These are phyloP conservation scores for Globisporangium middletonii DNA, from an alignment of 352 stramenopile species.

Conservation along the genomic window DNA sequence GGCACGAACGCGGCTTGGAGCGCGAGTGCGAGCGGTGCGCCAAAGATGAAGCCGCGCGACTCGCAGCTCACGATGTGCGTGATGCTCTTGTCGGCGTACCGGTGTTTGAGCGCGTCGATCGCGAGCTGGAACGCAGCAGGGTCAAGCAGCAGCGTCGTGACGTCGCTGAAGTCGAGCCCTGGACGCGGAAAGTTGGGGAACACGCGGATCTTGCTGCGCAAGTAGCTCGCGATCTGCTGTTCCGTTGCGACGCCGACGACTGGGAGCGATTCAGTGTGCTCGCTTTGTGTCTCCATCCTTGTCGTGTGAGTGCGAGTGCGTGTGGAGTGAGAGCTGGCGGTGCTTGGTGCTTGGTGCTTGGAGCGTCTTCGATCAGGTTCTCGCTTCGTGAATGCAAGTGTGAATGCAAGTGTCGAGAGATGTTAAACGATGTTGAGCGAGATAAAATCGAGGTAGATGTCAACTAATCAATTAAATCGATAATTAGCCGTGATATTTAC, in stretches of 20 bases:
- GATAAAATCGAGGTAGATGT: too few species aligned
- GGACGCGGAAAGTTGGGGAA: slow-evolving; percentile 58
- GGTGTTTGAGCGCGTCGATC: slow-evolving; percentile 61
- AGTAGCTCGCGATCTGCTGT: slow-evolving; percentile 48
- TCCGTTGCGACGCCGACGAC: slow-evolving; percentile 35
- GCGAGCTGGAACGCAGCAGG: slow-evolving; percentile 63
- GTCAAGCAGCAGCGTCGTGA: slow-evolving; percentile 68
- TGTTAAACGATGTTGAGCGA: too few species aligned
- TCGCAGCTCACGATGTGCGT: slow-evolving; percentile 81
- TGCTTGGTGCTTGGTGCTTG: too few species aligned
- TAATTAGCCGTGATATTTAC: too few species aligned
- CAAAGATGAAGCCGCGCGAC: slow-evolving; percentile 79
- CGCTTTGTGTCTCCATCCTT: not conserved
- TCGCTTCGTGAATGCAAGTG: not conserved
- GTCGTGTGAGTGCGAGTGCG: too few species aligned
- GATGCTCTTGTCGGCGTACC: slow-evolving; percentile 52
- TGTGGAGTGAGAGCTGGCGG: not conserved
- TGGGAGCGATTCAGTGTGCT: not conserved
- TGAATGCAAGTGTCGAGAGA: too few species aligned
- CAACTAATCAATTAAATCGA: too few species aligned
- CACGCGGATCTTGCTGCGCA: slow-evolving; percentile 62
- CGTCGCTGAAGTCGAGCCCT: slow-evolving; percentile 58
- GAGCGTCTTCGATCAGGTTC: too few species aligned
- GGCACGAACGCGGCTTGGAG: slow-evolving; percentile 65
- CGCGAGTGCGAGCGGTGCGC: slow-evolving; percentile 61